Conservation (phyloP, 139 green algal species). For the Haematococcus lacustris region DNA sequence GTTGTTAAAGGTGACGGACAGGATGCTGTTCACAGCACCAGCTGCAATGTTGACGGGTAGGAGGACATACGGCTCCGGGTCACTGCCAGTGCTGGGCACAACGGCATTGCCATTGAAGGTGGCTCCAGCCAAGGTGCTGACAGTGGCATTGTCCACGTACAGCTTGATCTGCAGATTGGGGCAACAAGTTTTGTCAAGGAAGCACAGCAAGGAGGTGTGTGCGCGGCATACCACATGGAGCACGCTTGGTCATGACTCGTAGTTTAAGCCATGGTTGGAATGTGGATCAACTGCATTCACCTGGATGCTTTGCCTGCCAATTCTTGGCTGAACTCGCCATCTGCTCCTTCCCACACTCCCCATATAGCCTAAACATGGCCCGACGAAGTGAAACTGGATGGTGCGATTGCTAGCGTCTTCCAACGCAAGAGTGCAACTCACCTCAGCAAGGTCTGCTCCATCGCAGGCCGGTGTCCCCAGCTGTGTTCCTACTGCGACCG, state of each 20-base stretch:
- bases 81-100: not conserved
- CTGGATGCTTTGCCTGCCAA: not conserved
- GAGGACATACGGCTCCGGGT: not conserved
- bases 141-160: not conserved
- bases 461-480: conserved; percentile 2
- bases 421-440: not conserved
- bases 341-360: not conserved
- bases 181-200: too few relatives aligned
- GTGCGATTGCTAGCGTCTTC: not conserved
- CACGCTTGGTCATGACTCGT: not conserved
- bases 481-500: not conserved
- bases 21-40: not conserved
- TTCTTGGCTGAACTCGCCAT: not conserved
- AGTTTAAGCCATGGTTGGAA: too few relatives aligned
- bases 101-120: not conserved
- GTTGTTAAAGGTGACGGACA: not conserved
- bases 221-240: not conserved
- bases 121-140: not conserved
- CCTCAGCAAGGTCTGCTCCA: not conserved
- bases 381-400: not conserved
- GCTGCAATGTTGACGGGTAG: not conserved
- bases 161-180: conserved; percentile 4
- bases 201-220: not conserved
- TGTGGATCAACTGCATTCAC: too few relatives aligned
- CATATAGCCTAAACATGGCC: not conserved